Base-by-base conservation (phyloP, 2,329 filamentous ascomycete genomes). In the Coniochaeta prunicola region DNA sequence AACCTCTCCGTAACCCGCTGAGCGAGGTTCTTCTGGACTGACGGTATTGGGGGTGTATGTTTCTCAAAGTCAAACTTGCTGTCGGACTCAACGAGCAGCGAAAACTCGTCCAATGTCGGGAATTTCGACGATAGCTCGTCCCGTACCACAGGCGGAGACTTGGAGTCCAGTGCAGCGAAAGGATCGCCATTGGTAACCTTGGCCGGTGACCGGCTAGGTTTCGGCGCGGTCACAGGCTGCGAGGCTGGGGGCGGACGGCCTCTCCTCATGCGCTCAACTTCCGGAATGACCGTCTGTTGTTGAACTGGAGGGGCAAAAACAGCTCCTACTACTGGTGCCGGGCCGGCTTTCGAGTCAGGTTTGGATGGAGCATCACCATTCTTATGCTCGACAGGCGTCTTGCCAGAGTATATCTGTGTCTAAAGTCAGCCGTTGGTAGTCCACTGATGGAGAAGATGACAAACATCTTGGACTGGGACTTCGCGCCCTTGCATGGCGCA, bases 261-360 rank as follows among this genome's bases (percentile, higher is more conserved):
- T 74, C 94, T 84, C 61, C 94, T 85, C 94, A 97, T 97, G 0
- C 93, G 94, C 38, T 90, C 87, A 62, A 99, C 91, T 26, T 97
- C 91, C 9, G 94, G 94, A 58, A 97, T 86, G 9, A 81, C 77
- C 64, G 88, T 84, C 58, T 89, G 84, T 64, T 89, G 83, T 59
- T 89, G 84, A 28, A 85, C 76, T 2, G 88, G 86, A n/a, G 89
- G 86, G 6, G 91, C 85, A 67, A 93, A 93, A 17, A 92, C 87
- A 12, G 93, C 88, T 9, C 93, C 92, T 33, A 96, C 85, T 33
- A 85, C 79, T 5, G 87, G 83, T 31, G 84, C 77, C 19, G 83
- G 74, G 54, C 77, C 71, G 48, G 78, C 69, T 59, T 81, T 78
- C 7, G 78, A 74, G 8, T 85, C 80, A 21, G 80, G 72, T 15